Evolutionary conservation across 2,329 filamentous ascomycete genomes (phyloP), one percentile per base, ranked within the genome.

Genomic region (Penicillium sp.): DNA sequence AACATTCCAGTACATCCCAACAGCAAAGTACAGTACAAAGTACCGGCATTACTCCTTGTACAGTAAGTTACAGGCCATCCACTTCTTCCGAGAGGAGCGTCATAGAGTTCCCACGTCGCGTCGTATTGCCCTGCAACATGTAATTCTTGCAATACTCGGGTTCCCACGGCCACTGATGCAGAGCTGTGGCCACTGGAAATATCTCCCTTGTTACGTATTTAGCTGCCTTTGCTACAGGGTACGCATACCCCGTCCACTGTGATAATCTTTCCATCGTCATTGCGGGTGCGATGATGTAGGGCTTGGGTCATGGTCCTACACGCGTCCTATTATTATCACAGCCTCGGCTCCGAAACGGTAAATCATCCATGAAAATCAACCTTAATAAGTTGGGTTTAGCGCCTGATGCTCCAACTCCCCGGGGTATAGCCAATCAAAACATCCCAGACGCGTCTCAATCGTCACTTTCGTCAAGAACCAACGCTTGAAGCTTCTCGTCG

Each of bases 391-490:
- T 24, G 18, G 22, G 35, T 18, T 18, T 34, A 34, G 35, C 35
- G 35, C 35, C 20, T 16, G 14, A 6, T 37, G 22, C 35, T 37
- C 20, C 35, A 37, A n/a, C 4, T 14, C 16, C 32, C 31, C 4
- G 8, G 36, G 47, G 45, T 34, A 29, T 37, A 14, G 14, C 31
- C 39, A 40, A 39, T 20, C 35, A 34, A 42, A 42, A 42, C 43
- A 29, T 14, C 11, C 11, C 40, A 34, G 11, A 32, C 20, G 31
- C 52, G 20, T 40, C 39, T 18, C 51, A 70, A 50, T 74, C 70
- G 46, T 78, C 86, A 52, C 91, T 75, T 27, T 74, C 71, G 55
- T 80, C 88, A 51, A 94, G 73, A 22, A 95, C 87, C 50, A 91
- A 74, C 41, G 81, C 79, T 47, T 79, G 75, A 51, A 95, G 70